phyloP scores from a whole-genome alignment of 1,139 yeast species.

The Hansenula sp. region DNA sequence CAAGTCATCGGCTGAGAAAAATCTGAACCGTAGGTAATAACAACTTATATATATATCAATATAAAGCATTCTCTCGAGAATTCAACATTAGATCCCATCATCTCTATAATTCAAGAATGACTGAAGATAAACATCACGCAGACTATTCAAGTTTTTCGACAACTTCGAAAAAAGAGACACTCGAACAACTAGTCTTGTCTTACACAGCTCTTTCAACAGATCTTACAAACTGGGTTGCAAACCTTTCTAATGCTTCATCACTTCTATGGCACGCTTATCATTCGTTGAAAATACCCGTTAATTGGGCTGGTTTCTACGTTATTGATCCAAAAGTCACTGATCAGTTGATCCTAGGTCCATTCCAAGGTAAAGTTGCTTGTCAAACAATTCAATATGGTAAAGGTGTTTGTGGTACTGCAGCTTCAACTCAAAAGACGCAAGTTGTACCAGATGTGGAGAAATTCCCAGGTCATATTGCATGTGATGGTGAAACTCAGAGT shows the following conservation, averaged over 20 bases:
- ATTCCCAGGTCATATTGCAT: constrained; percentile 93
- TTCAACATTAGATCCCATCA: no score
- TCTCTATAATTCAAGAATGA: no score
- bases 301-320: constrained; percentile 94
- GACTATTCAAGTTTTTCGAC: constrained; percentile 51
- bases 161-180: constrained; percentile 47
- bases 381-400: constrained; percentile 71
- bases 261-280: constrained; percentile 85
- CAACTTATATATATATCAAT: no score
- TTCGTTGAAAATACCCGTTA: constrained; percentile 53
- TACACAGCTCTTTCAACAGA: constrained; percentile 60
- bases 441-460: constrained; percentile 70
- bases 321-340: constrained; percentile 23
- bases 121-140: constrained; percentile 49
- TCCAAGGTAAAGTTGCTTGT: constrained; percentile 96
- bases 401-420: constrained; percentile 94
- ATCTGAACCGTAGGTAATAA: no score
- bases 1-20: neutral
- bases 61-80: no score
- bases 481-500: constrained; percentile 91
- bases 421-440: constrained; percentile 52
- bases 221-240: constrained; percentile 82
- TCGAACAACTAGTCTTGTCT: constrained; percentile 54
- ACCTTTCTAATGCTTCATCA: constrained; percentile 80
- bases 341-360: constrained; percentile 79